Evolutionary conservation across 2,329 filamentous ascomycete species (phyloP).

Genomic region (Corynespora cassiicola): DNA sequence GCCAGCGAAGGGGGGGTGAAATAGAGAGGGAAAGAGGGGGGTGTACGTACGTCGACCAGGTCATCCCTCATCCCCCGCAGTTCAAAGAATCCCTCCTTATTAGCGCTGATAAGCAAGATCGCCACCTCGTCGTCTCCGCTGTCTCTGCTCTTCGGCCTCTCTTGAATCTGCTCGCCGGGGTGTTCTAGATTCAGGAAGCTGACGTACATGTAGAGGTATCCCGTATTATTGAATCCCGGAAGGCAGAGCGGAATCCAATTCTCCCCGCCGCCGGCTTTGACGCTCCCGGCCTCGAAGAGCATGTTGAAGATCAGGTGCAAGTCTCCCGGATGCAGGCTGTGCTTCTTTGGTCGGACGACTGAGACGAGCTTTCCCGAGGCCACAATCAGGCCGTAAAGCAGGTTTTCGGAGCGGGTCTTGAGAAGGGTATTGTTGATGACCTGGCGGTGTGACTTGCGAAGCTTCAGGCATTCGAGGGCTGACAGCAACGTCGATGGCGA

Average conservation of each 20-base stretch:
- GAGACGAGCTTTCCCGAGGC: conserved; percentile 92
- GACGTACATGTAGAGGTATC: conserved; percentile 99
- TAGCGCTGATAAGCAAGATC: conserved; percentile 87
- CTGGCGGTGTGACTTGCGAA: conserved; percentile 86
- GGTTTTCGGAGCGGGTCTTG: conserved; percentile 75
- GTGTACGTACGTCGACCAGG: conserved; percentile 59
- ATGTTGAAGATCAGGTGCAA: conserved; percentile 98
- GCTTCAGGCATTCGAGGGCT: conserved; percentile 88
- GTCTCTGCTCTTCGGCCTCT: conserved; percentile 43
- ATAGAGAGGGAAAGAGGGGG: conserved; percentile 20
- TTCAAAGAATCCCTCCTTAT: conserved; percentile 93
- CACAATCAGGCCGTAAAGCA: conserved; percentile 92
- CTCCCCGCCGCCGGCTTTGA: conserved; percentile 91
- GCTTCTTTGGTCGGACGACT: conserved; percentile 90
- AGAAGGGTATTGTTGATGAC: conserved; percentile 87
- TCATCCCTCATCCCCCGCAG: conserved; percentile 74
- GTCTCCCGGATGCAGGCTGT: conserved; percentile 94
- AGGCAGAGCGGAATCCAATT: conserved; percentile 97
- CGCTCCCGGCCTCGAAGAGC: conserved; percentile 93
- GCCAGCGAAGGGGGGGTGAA: no score
- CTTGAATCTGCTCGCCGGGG: conserved; percentile 50
- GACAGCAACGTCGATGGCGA: conserved; percentile 89
- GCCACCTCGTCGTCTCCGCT: conserved; percentile 75
- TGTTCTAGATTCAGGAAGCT: conserved; percentile 80
- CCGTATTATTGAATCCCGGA: conserved; percentile 95